Base-by-base conservation (phyloP, 495 filamentous ascomycete species). In the Aspergillus ostianus region DNA sequence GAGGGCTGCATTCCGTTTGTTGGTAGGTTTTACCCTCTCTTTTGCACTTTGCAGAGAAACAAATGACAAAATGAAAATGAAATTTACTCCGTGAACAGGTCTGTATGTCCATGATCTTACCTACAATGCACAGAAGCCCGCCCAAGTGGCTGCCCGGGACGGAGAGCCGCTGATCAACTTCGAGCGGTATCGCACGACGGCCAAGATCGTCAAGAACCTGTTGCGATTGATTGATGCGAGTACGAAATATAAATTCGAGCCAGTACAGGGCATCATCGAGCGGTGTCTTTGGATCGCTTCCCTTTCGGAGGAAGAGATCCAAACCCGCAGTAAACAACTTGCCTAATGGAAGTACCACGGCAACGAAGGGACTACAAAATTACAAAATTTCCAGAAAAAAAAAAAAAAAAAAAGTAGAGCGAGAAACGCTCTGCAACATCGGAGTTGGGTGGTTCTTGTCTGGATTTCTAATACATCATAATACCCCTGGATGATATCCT, bases 1-100 rank as follows among this genome's bases (percentile, higher is more conserved):
- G 87, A 87, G 64, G 94, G 93, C 45, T 97, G 94, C 64, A 97
- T 99, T 68, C 95, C 95, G 4, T 97, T 99, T 70, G 90, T 98
- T 67, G 94, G 91, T 76, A 86, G 83, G 77, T 70, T 56, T 49
- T 47, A n/a, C 18, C 9, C 21, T 29, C 41, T 53, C 5, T 8
- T 50, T 56, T 32, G 49, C 15, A 30, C 44, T 13, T 27, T 30
- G 15, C 30, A 12, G 10, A 32, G 6, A 7, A 7, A 12, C 30
- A 32, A 3, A 3, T 26, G 23, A 53, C 30, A 49, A 19, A 19
- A 15, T 32, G 50, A 10, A 57, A 6, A 19, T 47, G 26, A 58
- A 49, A 54, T 64, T 52, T 10, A 54, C 30, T 50, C 46, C 57
- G 17, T 41, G 21, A 27, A 19, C 56, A 86, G 85, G 87, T 21